Percentiles rank a stretch among this genome's conserved stretches.
phyloP scores from a whole-genome alignment of 176 grass and related monocot species.

The Miscanthus lutarioriparius region DNA sequence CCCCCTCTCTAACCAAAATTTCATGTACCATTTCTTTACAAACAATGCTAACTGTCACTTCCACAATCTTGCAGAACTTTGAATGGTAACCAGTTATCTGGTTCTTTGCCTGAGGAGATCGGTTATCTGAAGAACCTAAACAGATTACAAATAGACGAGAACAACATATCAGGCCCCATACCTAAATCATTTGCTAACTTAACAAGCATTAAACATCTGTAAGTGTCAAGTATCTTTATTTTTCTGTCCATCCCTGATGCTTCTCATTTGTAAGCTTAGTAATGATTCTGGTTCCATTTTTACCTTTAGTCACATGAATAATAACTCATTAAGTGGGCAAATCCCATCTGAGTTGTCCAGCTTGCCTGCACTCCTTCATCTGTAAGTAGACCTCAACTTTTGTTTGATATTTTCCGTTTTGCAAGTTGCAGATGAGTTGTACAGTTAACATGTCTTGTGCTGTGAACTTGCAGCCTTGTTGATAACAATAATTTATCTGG shows the following conservation, averaged over 20 bases:
- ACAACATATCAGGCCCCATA: constrained; percentile 80
- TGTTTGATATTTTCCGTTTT: constrained; percentile 7
- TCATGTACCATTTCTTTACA: background rate
- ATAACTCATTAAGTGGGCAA: constrained; percentile 94
- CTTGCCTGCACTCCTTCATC: constrained; percentile 57
- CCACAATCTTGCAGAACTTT: constrained; percentile 60
- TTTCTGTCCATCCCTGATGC: background rate
- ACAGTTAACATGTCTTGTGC: constrained; percentile 14
- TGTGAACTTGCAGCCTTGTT: constrained; percentile 67
- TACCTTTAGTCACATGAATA: constrained; percentile 88
- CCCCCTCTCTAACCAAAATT: background rate
- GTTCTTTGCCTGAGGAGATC: constrained; percentile 85
- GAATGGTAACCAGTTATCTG: constrained; percentile 81
- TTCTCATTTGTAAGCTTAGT: constrained; percentile 27
- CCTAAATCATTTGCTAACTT: constrained; percentile 88
- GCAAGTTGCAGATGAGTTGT: background rate
- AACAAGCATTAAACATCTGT: constrained; percentile 69
- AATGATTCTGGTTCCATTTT: constrained; percentile 31
- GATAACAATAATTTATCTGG: constrained; percentile 96
- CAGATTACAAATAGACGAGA: constrained; percentile 85
- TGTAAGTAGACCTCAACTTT: constrained; percentile 57
- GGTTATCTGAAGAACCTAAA: constrained; percentile 67
- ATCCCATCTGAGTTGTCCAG: constrained; percentile 73
- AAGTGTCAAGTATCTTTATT: constrained; percentile 43
- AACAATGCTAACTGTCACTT: constrained; percentile 22